Conservation (phyloP, 805 yeast genomes). For the Kuraishia molischiana region DNA sequence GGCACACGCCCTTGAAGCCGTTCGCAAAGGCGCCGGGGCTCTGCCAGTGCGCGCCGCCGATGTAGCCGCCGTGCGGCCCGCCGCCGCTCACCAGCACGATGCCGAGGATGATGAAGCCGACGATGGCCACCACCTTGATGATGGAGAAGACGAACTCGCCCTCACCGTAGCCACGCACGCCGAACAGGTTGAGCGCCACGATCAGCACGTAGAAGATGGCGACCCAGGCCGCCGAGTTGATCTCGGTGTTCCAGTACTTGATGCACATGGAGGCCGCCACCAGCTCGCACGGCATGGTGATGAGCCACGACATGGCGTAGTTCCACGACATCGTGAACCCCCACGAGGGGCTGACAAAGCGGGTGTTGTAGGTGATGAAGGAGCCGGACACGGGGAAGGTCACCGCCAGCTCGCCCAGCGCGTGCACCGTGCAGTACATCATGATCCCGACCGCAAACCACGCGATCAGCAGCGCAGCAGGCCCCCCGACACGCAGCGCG, state of each 20-base stretch:
- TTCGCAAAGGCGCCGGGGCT: slow-evolving; percentile 46
- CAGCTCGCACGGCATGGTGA: slow-evolving; percentile 43
- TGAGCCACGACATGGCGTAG: slow-evolving; percentile 45
- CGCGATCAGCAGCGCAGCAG: slow-evolving; percentile 59
- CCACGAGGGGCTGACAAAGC: slow-evolving; percentile 48
- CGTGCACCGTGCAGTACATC: slow-evolving; percentile 54
- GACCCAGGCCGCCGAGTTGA: slow-evolving; percentile 47
- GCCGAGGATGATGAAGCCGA: slow-evolving; percentile 48
- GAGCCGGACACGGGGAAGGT: slow-evolving; percentile 56
- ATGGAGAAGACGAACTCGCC: slow-evolving; percentile 50
- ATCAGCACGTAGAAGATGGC: slow-evolving; percentile 44
- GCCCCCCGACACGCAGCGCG: slow-evolving; percentile 60
- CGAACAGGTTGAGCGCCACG: slow-evolving; percentile 43
- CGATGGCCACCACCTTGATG: slow-evolving; percentile 44
- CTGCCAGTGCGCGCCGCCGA: slow-evolving; percentile 53
- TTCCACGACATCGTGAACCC: slow-evolving; percentile 58
- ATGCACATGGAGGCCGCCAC: slow-evolving; percentile 46
- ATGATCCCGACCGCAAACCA: slow-evolving; percentile 49
- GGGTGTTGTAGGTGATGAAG: slow-evolving; percentile 48
- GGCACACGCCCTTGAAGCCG: slow-evolving; percentile 55
- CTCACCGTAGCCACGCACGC: slow-evolving; percentile 63
- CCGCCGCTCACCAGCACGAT: slow-evolving; percentile 55
- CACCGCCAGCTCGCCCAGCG: slow-evolving; percentile 55
- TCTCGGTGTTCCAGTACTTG: slow-evolving; percentile 33
- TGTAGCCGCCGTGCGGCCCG: slow-evolving; percentile 44